Base-by-base conservation (phyloP, 331 rosid species). In the Acacia concinna region DNA sequence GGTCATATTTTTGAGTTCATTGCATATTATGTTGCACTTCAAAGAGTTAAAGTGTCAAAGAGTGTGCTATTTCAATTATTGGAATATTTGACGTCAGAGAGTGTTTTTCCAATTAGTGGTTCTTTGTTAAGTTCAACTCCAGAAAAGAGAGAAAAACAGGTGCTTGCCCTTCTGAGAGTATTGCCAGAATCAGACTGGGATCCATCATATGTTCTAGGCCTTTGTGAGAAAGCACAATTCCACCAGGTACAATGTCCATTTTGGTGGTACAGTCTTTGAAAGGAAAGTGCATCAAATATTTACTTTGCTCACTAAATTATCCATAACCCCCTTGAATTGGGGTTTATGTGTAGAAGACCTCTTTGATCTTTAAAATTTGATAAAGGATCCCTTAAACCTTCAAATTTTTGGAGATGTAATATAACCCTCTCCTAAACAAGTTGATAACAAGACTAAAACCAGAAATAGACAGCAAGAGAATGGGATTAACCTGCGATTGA, bases 181-280 rank as follows among this genome's bases (percentile, higher is more conserved):
- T 88, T 90, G 80, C 97, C 98, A 0, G 86, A 88, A 84, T 86
- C 87, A 44, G 93, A 96, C 69, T 93, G 99, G 99, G 88, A 90
- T 79, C 77, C 88, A 1, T 90, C 99, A 70, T 77, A 82, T 86
- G 90, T 91, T 78, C 83, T 96, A 79, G 90, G 78, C 41, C 86
- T 93, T 56, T 91, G 98, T 80, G 96, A 91, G 89, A 87, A 83
- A 79, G 96, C 89, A 71, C 86, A 78, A 43, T 93, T 89, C 89
- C 83, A 88, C 84, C 96, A 93, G 97, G 99, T 87, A 87, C 54
- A 35, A 78, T 73, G 65, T 52, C 76, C 60, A 2, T 66, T 77
- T 79, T 63, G 66, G 10, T 70, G 52, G 62, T 78, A 57, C 63
- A 59, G 47, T 76, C 73, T 76, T 63, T 49, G 23, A 78, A 85